Conservation (phyloP, 2,329 filamentous ascomycete genomes). For the Fusarium chaquense region DNA sequence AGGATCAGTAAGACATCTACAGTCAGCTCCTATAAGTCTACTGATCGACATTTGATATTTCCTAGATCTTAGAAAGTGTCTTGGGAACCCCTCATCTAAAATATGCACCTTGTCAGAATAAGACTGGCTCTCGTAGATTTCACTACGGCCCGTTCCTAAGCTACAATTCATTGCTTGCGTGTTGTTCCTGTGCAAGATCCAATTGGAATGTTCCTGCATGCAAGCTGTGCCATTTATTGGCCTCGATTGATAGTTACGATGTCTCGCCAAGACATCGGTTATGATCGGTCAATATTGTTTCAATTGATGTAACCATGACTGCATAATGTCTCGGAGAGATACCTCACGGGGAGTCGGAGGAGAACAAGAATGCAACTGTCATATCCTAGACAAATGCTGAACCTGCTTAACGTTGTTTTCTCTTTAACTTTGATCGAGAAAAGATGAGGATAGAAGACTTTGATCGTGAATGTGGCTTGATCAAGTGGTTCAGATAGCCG, state of each 20-base stretch:
- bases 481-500: too few relatives aligned
- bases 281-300: neutral
- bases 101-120: neutral
- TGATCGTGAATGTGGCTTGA: too few relatives aligned
- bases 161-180: neutral
- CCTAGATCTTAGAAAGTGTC: neutral
- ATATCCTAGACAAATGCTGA: too few relatives aligned
- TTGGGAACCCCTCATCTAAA: neutral
- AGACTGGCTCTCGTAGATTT: neutral
- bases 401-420: neutral
- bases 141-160: neutral
- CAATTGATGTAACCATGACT: neutral
- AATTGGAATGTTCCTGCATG: neutral
- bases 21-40: neutral
- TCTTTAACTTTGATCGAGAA: too few relatives aligned
- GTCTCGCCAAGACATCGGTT: too few relatives aligned
- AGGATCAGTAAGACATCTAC: neutral
- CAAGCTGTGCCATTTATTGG: neutral
- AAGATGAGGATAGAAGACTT: too few relatives aligned
- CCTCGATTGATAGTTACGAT: neutral
- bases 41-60: neutral
- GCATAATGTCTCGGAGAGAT: neutral
- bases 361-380: neutral
- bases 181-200: neutral
- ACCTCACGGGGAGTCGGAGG: neutral